A percentile compares a stretch with the other conserved stretches of the same genome.
Evolutionary conservation across 345 rosid species (phyloP).

Genomic region (Odontarrhena argentea): DNA sequence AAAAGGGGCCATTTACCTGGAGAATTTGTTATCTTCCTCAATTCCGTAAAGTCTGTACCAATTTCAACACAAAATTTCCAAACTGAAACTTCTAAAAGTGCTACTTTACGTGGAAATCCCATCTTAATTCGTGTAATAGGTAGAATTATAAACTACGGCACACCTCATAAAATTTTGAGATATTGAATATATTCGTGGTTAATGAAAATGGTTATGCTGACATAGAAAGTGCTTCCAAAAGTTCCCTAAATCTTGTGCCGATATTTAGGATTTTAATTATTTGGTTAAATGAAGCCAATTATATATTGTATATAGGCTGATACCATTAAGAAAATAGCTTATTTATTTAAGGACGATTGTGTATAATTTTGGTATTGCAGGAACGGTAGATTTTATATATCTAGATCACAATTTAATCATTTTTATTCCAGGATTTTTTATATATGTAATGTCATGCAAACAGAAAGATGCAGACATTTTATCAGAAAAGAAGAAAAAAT

Average conservation of each 20-base stretch:
- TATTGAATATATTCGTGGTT: conserved; percentile 6
- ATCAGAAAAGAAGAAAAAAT: neutral
- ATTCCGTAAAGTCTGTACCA: too few relatives aligned
- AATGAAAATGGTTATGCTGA: conserved; percentile 21
- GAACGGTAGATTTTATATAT: conserved; percentile 20
- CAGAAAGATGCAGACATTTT: conserved; percentile 29
- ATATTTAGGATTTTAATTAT: conserved; percentile 17
- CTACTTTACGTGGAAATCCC: neutral
- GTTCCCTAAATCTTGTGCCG: conserved; percentile 33
- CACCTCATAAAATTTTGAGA: neutral
- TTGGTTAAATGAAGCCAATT: neutral
- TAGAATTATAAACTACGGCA: neutral
- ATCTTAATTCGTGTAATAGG: neutral
- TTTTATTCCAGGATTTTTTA: conserved; percentile 19
- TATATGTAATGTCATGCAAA: conserved; percentile 23
- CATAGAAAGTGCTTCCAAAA: conserved; percentile 35
- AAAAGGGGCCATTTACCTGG: too few relatives aligned
- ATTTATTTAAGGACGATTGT: neutral
- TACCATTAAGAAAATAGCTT: conserved; percentile 3
- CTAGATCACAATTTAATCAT: conserved; percentile 19
- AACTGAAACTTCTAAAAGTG: too few relatives aligned
- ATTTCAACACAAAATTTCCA: too few relatives aligned
- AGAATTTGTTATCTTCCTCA: too few relatives aligned
- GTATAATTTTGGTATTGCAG: conserved; percentile 11
- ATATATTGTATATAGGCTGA: neutral